Evolutionary conservation across 2,329 filamentous ascomycete species (phyloP).

Genomic region (Exophiala phaeomuriformis): DNA sequence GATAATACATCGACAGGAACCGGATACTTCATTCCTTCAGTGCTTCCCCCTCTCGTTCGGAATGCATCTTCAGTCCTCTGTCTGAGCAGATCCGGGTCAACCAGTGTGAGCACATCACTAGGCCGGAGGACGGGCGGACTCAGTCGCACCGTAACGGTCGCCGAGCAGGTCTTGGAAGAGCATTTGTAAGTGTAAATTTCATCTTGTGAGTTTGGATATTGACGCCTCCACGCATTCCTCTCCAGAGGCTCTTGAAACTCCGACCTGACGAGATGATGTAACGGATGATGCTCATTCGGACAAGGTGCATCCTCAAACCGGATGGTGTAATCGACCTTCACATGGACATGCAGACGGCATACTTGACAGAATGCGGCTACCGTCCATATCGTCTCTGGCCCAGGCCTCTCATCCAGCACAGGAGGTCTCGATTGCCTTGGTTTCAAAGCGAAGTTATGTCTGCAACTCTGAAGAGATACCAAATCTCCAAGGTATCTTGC

Average conservation of each 20-base stretch:
- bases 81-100: constrained; percentile 46
- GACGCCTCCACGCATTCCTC: constrained; percentile 26
- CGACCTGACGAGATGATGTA: constrained; percentile 55
- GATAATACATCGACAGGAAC: constrained; percentile 49
- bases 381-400: constrained; percentile 45
- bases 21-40: constrained; percentile 45
- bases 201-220: constrained; percentile 27
- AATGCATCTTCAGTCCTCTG: constrained; percentile 50
- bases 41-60: constrained; percentile 17
- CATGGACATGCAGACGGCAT: constrained; percentile 56
- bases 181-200: constrained; percentile 52
- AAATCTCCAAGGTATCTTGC: constrained; percentile 28
- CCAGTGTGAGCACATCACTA: constrained; percentile 46
- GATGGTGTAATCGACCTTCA: constrained; percentile 49
- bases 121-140: constrained; percentile 47
- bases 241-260: constrained; percentile 22
- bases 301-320: constrained; percentile 37
- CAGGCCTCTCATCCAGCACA: constrained; percentile 34
- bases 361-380: constrained; percentile 54
- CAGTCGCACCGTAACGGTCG: constrained; percentile 47
- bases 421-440: constrained; percentile 47
- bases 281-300: constrained; percentile 44
- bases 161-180: constrained; percentile 51
- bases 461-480: constrained; percentile 41
- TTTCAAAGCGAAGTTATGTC: constrained; percentile 55